Evolutionary conservation across 2,329 filamentous ascomycete genomes (phyloP).

Genomic region (Cryoendolithus antarcticus): DNA sequence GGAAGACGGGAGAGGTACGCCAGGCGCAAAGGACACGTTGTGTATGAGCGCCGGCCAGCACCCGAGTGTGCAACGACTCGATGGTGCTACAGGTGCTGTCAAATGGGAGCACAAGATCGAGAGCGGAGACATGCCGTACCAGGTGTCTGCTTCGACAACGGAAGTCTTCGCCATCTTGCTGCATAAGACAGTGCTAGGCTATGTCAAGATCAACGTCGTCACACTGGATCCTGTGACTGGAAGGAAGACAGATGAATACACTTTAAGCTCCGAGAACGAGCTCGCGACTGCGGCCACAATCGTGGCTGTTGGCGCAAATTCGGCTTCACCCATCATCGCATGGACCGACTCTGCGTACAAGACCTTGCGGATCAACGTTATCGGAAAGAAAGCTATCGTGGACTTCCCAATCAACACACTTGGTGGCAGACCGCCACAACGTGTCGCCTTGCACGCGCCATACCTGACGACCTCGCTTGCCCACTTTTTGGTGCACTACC

Average conservation of each 20-base stretch:
- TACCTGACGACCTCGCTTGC: conserved; percentile 57
- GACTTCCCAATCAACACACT: conserved; percentile 32
- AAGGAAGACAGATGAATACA: conserved; percentile 57
- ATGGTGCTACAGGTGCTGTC: conserved; percentile 57
- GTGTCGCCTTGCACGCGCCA: conserved; percentile 58
- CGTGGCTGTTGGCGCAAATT: conserved; percentile 64
- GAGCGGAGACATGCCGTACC: conserved; percentile 59
- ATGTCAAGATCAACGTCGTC: conserved; percentile 65
- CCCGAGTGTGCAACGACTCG: conserved; percentile 55
- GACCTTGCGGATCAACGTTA: conserved; percentile 58
- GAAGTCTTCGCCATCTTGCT: conserved; percentile 66
- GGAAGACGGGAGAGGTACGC: conserved; percentile 36
- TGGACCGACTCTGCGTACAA: conserved; percentile 56
- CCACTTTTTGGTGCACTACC: conserved; percentile 77
- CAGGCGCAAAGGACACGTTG: conserved; percentile 53
- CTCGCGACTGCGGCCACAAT: conserved; percentile 52
- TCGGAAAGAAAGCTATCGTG: conserved; percentile 38
- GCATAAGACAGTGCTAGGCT: conserved; percentile 51
- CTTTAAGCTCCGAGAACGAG: conserved; percentile 62
- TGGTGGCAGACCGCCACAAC: conserved; percentile 29
- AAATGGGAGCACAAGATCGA: conserved; percentile 63
- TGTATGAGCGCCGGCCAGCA: conserved; percentile 49
- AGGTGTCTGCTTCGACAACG: conserved; percentile 57
- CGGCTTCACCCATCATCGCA: conserved; percentile 59
- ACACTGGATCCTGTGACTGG: conserved; percentile 63